These are phyloP conservation scores for Sonneratia alba DNA, from an alignment of 345 rosid species.

Conservation along the genomic window DNA sequence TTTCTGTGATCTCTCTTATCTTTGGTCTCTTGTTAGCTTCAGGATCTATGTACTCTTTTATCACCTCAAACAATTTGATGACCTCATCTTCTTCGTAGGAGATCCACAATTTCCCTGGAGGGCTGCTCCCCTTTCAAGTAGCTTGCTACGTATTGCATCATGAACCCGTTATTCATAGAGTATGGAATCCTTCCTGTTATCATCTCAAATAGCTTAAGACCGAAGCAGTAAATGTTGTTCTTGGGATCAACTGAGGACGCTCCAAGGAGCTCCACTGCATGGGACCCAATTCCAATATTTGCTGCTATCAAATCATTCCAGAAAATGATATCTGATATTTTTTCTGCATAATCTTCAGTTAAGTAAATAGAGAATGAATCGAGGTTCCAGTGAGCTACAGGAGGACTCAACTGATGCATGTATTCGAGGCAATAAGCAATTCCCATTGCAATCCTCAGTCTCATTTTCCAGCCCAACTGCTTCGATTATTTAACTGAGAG, in stretches of 20 bases:
- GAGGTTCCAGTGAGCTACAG: slow-evolving; percentile 45
- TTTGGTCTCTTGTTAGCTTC: slow-evolving; percentile 44
- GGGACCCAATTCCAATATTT: slow-evolving; percentile 26
- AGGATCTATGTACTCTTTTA: slow-evolving; percentile 52
- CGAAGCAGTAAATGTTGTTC: slow-evolving; percentile 57
- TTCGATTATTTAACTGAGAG: slow-evolving; percentile 70
- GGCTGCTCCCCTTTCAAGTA: slow-evolving; percentile 34
- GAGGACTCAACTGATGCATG: slow-evolving; percentile 78
- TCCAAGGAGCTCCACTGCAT: slow-evolving; percentile 33
- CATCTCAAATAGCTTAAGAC: slow-evolving; percentile 62
- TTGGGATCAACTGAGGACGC: slow-evolving; percentile 25
- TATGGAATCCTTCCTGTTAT: slow-evolving; percentile 64
- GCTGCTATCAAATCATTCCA: slow-evolving; percentile 38
- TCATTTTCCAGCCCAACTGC: slow-evolving; percentile 77
- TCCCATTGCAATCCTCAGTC: slow-evolving; percentile 80
- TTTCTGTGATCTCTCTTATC: slow-evolving; percentile 48
- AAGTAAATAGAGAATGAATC: slow-evolving; percentile 64
- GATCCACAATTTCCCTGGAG: slow-evolving; percentile 43
- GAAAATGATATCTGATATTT: slow-evolving; percentile 68
- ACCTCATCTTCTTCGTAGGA: slow-evolving; percentile 43
- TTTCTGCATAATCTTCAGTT: slow-evolving; percentile 91
- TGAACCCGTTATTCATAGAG: slow-evolving; percentile 25
- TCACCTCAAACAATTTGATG: slow-evolving; percentile 45
- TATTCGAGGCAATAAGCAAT: slow-evolving; percentile 86
- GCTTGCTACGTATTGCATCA: slow-evolving; percentile 35